Percentiles rank a stretch among this genome's conserved stretches.
These are phyloP conservation scores for Lathyrus oleraceus DNA, from an alignment of 306 rosid genomes.

Conservation along the genomic window DNA sequence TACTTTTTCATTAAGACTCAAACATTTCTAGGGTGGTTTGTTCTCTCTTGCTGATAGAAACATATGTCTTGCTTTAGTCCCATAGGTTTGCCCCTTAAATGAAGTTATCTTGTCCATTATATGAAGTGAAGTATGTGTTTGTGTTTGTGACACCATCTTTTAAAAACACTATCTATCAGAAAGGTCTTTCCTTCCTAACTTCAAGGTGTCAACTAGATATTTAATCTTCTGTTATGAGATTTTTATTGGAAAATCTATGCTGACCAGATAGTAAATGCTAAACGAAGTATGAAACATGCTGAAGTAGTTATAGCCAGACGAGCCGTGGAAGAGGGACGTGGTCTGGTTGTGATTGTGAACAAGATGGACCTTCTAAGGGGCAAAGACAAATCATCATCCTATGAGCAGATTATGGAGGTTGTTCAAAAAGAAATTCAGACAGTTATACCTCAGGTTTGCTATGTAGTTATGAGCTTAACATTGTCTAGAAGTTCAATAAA, in stretches of 20 bases:
- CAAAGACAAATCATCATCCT: constrained; percentile 45
- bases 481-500: constrained; percentile 20
- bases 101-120: constrained; percentile 23
- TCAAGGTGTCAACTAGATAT: constrained; percentile 2
- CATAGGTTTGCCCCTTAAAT: constrained; percentile 9
- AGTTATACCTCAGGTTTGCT: constrained; percentile 77
- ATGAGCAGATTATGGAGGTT: constrained; percentile 71
- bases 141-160: constrained; percentile 5
- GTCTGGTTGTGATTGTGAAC: constrained; percentile 94
- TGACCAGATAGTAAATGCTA: constrained; percentile 68
- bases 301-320: constrained; percentile 95
- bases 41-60: constrained; percentile 11
- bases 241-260: constrained; percentile 19
- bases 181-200: not conserved
- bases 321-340: constrained; percentile 97
- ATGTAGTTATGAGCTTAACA: constrained; percentile 22
- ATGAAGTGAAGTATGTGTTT: not conserved
- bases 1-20: constrained; percentile 20
- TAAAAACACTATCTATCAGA: constrained; percentile 11
- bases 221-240: constrained; percentile 30
- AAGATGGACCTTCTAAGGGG: constrained; percentile 93
- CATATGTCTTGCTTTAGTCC: constrained; percentile 12
- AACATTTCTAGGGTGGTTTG: constrained; percentile 1
- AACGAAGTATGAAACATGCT: constrained; percentile 85
- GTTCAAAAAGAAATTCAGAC: constrained; percentile 89